Base-by-base conservation (phyloP, 2,329 filamentous ascomycete species). In the Coniochaeta hoffmannii region DNA sequence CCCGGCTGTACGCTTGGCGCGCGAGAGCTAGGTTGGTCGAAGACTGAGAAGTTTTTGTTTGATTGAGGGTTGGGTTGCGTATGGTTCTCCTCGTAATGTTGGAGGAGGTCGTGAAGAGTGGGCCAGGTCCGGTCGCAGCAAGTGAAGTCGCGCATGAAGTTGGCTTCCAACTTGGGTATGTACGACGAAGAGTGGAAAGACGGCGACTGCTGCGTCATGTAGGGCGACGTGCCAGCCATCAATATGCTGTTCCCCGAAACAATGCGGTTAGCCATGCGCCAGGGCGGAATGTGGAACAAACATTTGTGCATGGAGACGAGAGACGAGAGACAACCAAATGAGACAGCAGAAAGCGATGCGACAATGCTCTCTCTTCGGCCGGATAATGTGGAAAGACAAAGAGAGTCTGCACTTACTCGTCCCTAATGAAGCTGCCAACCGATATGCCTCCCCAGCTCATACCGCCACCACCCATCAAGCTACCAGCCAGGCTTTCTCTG, bases 371-470 rank as follows among this genome's bases (percentile, higher is more conserved):
- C 19, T 19, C n/a, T 12, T 19, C 41, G 22, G 41, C 24, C 22
- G 22, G 24, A 46, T 28, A 12, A 46, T 11, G 26, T 2, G 34
- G 50, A 53, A 53, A 53, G 50, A 28, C 49, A 57, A 57, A 51
- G 58, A 57, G 46, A 46, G 38, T 49, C 17, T 19, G 35, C 32
- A 77, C 93, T 85, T 85, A 99, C 94, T 99, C 94, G 75, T 99
- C 93, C 71, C 90, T 83, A 71, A 99, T 94, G 79, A 95, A 97
- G 67, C 93, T 97, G 60, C 93, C 93, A 61, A 97, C 90, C 9
- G 93, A 97, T 58, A 96, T 85, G 61, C 92, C 93, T 68, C 93
- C 93, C 92, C 93, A 99, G 73, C 92, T 97, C 86, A 96, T 91
- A 64, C 93, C 92, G 60, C 86, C 88, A 64, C 92, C 92, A 60